These are phyloP conservation scores for Themeda triandra DNA, from an alignment of 176 grass and related monocot species.

Conservation along the genomic window DNA sequence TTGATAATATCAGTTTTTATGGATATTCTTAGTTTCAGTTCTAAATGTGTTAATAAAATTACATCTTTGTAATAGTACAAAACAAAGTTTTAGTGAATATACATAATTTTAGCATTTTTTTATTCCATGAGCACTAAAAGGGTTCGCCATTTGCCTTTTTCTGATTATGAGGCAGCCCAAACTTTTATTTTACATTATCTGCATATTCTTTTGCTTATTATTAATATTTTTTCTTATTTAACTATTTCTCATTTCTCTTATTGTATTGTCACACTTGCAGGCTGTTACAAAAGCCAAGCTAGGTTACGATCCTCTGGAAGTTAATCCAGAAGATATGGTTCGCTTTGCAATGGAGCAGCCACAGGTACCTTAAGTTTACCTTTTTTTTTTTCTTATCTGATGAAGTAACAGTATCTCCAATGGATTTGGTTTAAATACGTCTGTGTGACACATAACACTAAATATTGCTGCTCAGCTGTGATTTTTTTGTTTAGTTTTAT, in stretches of 20 bases:
- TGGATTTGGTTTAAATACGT: background rate
- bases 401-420: background rate
- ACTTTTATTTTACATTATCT: background rate
- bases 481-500: background rate
- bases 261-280: conserved; percentile 51
- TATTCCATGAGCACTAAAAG: background rate
- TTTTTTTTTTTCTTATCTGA: background rate
- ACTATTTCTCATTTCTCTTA: conserved; percentile 19
- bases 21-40: background rate
- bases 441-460: conserved; percentile 1
- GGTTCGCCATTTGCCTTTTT: conserved; percentile 4
- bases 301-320: conserved; percentile 92
- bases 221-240: background rate
- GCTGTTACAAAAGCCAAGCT: conserved; percentile 98
- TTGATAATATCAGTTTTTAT: background rate
- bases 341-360: conserved; percentile 87
- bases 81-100: background rate
- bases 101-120: conserved; percentile 6
- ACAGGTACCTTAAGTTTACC: conserved; percentile 51
- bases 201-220: background rate
- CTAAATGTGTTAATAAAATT: conserved; percentile 8
- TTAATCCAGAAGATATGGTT: conserved; percentile 99
- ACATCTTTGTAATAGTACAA: background rate
- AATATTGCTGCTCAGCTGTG: conserved; percentile 9
- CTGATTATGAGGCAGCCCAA: background rate